Evolutionary conservation across 768 basidiomycete species (phyloP).

Genomic region (Rhizopogon vulgaris): DNA sequence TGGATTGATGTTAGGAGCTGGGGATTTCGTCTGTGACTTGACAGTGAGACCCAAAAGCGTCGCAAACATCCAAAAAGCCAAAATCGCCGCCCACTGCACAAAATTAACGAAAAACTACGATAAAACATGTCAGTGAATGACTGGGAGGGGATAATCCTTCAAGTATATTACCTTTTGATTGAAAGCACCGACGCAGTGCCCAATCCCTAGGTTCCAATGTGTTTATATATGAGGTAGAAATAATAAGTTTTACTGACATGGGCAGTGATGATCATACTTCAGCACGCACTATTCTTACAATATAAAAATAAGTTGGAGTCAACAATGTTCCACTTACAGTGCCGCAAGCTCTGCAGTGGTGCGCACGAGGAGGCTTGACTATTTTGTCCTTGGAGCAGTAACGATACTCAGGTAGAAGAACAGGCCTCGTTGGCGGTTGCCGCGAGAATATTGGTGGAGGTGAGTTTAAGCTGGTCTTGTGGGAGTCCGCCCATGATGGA

Average conservation of each 20-base stretch:
- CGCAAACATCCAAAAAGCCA: conserved; percentile 55
- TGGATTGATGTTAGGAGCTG: conserved; percentile 41
- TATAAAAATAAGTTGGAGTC: background rate
- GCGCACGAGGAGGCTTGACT: conserved; percentile 67
- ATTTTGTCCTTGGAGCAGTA: conserved; percentile 62
- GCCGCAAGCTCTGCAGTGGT: conserved; percentile 82
- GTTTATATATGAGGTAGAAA: background rate
- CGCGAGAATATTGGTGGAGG: conserved; percentile 17
- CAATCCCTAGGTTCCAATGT: conserved; percentile 57
- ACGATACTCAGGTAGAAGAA: conserved; percentile 56
- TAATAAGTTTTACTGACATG: conserved; percentile 46
- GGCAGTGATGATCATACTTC: conserved; percentile 87
- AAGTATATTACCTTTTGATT: conserved; percentile 67
- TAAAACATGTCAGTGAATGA: background rate
- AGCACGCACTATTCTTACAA: conserved; percentile 57
- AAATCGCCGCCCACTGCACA: conserved; percentile 53
- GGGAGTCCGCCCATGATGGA: conserved; percentile 9
- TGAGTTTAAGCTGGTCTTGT: conserved; percentile 3
- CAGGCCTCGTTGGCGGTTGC: conserved; percentile 34
- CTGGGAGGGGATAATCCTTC: conserved; percentile 5
- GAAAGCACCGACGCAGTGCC: conserved; percentile 88
- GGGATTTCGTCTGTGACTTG: conserved; percentile 16
- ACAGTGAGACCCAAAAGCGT: conserved; percentile 54
- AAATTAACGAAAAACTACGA: conserved; percentile 81
- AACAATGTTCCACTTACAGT: conserved; percentile 43